Evolutionary conservation across 805 yeast genomes (phyloP), one percentile per base, ranked within the genome.

Genomic region (Candida boidinii): DNA sequence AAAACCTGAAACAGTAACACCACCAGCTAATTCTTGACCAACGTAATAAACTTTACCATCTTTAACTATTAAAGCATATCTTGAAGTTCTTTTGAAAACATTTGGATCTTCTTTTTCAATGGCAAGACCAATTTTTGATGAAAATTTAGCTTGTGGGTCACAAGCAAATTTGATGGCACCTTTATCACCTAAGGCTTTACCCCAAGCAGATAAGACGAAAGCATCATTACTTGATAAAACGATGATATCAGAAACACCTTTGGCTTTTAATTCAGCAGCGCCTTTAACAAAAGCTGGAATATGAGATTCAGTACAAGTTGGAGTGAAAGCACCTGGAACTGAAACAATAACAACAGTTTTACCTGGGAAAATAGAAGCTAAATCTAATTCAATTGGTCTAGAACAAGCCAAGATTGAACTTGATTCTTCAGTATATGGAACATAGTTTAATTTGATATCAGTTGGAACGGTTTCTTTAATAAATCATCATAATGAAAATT

Each of bases 61-160:
- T 33, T 74, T 76, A 33, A 82, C 76, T 40, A 86, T 64, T 37
- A 79, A 61, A 28, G 90, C 86, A 60, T 76, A 84, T 60, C 95
- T 73, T 42, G 67, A 64, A 34, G 83, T 72, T 61, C 88, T 70
- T 37, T 59, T 51, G 17, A 79, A 76, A 41, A 73, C 55, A 18
- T 74, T 83, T 34, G 52, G 62, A 16, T 66, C 66, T 32, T 72
- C 68, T 35, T 70, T 64, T 44, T 76, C 76, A 33, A 67, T 53
- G 28, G 66, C 60, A 40, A 73, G 70, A 30, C 88, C 94, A 36
- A 79, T 58, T 22, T 70, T 51, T 46, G 61, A 59, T 39, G 84
- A 70, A 54, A 82, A 75, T 23, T 57, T 56, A 34, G 77, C 76
- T 38, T 66, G 66, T 26, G 83, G 76, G 56, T 83, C 94, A 42